Evolutionary conservation across 2,329 filamentous ascomycete species (phyloP).

Genomic region (Lachnellula subtilissima): DNA sequence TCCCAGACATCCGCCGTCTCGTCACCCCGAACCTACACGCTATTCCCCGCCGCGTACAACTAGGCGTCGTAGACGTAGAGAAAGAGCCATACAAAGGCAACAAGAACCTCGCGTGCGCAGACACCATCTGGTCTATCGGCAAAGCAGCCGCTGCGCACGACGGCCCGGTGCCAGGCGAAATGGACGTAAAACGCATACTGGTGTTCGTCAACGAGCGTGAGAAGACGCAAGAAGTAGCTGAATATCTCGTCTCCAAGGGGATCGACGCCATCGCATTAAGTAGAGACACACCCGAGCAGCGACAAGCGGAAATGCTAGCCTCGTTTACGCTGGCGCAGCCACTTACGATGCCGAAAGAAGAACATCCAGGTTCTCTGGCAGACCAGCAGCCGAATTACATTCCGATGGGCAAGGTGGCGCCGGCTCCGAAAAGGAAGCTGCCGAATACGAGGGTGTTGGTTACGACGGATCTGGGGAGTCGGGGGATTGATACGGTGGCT

Average conservation of each 20-base stretch:
- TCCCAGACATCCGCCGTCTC: slow-evolving; percentile 77
- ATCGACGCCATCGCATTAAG: slow-evolving; percentile 84
- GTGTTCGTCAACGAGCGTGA: slow-evolving; percentile 98
- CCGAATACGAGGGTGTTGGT: slow-evolving; percentile 86
- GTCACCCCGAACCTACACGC: slow-evolving; percentile 95
- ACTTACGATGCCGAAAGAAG: slow-evolving; percentile 31
- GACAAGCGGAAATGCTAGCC: slow-evolving; percentile 70
- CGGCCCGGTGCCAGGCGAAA: slow-evolving; percentile 47
- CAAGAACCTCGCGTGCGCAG: slow-evolving; percentile 87
- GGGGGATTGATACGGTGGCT: slow-evolving; percentile 89
- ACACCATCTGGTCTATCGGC: slow-evolving; percentile 90
- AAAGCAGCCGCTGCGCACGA: slow-evolving; percentile 63
- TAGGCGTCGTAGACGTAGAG: slow-evolving; percentile 87
- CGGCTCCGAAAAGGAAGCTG: slow-evolving; percentile 38
- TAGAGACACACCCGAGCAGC: slow-evolving; percentile 74
- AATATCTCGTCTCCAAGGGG: slow-evolving; percentile 76
- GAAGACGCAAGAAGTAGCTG: slow-evolving; percentile 73
- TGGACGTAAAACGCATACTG: slow-evolving; percentile 77
- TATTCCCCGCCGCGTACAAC: slow-evolving; percentile 88
- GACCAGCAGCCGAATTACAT: slow-evolving; percentile 33
- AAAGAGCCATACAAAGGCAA: slow-evolving; percentile 92
- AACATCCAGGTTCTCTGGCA: slow-evolving; percentile 37
- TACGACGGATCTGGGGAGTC: slow-evolving; percentile 85
- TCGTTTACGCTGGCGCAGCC: slow-evolving; percentile 58
- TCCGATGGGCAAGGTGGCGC: slow-evolving; percentile 24